Percentiles rank a stretch among this genome's conserved stretches.
phyloP scores from a whole-genome alignment of 2,329 filamentous ascomycete species.

The Hypomyces perniciosus region DNA sequence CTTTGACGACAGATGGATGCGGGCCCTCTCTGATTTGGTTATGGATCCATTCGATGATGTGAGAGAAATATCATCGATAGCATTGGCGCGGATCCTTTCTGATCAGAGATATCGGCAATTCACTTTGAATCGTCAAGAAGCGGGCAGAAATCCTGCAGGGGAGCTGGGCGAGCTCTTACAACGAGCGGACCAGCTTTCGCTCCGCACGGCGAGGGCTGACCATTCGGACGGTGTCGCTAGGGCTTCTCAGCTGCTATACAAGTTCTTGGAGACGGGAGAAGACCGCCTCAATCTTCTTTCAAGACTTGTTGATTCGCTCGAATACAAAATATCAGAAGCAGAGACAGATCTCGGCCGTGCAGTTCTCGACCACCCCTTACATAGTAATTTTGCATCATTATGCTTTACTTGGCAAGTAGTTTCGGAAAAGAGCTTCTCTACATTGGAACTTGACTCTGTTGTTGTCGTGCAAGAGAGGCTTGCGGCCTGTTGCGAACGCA shows the following conservation, averaged over 20 bases:
- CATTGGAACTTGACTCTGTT: constrained; percentile 31
- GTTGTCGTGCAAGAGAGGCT: constrained; percentile 48
- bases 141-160: constrained; percentile 15
- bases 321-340: constrained; percentile 58
- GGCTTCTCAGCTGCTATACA: constrained; percentile 63
- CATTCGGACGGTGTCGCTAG: constrained; percentile 88
- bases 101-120: constrained; percentile 29
- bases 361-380: constrained; percentile 59
- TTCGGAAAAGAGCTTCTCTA: constrained; percentile 34
- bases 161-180: constrained; percentile 43
- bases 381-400: constrained; percentile 64
- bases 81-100: constrained; percentile 45
- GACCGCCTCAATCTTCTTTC: constrained; percentile 47
- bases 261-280: constrained; percentile 42
- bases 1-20: constrained; percentile 46
- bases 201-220: constrained; percentile 74
- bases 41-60: constrained; percentile 94
- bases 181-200: constrained; percentile 53
- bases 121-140: constrained; percentile 14
- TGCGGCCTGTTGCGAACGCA: constrained; percentile 53
- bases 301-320: constrained; percentile 54
- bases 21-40: constrained; percentile 69
- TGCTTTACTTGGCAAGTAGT: constrained; percentile 51
- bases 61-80: constrained; percentile 49
- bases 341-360: constrained; percentile 60